These are phyloP conservation scores for Verticillium nonalfalfae DNA, from an alignment of 2,329 filamentous ascomycete genomes.

Conservation along the genomic window DNA sequence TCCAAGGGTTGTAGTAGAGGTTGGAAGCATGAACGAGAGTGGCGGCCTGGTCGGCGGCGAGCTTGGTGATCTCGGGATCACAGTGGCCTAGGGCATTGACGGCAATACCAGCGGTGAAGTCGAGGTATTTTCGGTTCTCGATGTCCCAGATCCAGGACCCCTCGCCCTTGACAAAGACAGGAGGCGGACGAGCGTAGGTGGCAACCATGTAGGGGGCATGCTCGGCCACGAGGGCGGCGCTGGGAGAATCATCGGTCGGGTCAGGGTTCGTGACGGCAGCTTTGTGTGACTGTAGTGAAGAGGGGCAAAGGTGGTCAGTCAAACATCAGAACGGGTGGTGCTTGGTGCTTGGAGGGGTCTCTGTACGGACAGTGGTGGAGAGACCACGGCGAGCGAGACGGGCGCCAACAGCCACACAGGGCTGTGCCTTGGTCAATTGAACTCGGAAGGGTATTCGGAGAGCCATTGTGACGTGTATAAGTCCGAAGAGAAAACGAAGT, in stretches of 20 bases:
- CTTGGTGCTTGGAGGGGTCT: neutral
- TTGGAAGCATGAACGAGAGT: slow-evolving; percentile 90
- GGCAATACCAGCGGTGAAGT: slow-evolving; percentile 93
- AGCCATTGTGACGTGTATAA: slow-evolving; percentile 25
- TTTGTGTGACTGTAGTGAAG: slow-evolving; percentile 18
- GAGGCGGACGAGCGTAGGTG: slow-evolving; percentile 85
- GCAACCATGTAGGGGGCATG: slow-evolving; percentile 88
- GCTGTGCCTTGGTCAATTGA: slow-evolving; percentile 23
- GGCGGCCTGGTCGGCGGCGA: slow-evolving; percentile 72
- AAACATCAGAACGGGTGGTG: neutral
- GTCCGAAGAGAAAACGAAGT: neutral
- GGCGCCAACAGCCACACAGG: slow-evolving; percentile 12
- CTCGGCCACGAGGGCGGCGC: slow-evolving; percentile 66
- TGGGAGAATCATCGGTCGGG: slow-evolving; percentile 66
- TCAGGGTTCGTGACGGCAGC: slow-evolving; percentile 57
- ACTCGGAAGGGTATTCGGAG: slow-evolving; percentile 30
- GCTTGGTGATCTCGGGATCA: slow-evolving; percentile 67
- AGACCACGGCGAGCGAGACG: slow-evolving; percentile 21
- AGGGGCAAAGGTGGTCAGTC: neutral
- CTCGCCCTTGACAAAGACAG: slow-evolving; percentile 82
- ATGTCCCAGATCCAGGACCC: slow-evolving; percentile 88
- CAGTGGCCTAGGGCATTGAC: slow-evolving; percentile 91
- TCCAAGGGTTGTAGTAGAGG: slow-evolving; percentile 96
- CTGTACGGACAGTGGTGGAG: slow-evolving; percentile 21
- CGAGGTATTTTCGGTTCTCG: slow-evolving; percentile 82